These are phyloP conservation scores for Pseudotsuga menziesii DNA, from an alignment of 75 land plant genomes.

Conservation along the genomic window DNA sequence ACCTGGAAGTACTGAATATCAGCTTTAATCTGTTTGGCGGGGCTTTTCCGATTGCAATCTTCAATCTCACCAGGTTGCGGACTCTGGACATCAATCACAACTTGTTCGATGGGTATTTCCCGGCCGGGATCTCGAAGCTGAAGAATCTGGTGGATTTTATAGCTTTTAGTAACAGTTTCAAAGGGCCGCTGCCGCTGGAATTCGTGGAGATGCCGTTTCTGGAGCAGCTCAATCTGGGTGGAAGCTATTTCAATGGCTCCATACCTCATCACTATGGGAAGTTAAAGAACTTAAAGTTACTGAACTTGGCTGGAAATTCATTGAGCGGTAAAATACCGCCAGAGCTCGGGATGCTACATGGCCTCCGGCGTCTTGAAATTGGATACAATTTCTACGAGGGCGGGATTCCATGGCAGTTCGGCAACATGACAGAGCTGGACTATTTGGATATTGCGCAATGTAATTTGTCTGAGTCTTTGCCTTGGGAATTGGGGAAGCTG, in stretches of 20 bases:
- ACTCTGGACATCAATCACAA: constrained; percentile 23
- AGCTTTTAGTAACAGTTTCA: constrained; percentile 20
- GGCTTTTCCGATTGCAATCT: constrained; percentile 7
- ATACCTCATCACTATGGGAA: constrained; percentile 50
- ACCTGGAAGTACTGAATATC: constrained; percentile 16
- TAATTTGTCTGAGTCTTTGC: constrained; percentile 51
- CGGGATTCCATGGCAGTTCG: constrained; percentile 49
- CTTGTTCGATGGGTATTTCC: constrained; percentile 13
- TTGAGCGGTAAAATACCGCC: constrained; percentile 57
- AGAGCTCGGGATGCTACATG: constrained; percentile 35
- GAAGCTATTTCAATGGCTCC: constrained; percentile 68
- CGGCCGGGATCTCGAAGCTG: constrained; percentile 10
- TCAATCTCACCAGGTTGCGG: constrained; percentile 7
- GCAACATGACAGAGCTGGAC: constrained; percentile 29
- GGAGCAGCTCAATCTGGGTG: constrained; percentile 69
- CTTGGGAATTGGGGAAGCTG: constrained; percentile 50
- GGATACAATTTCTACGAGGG: constrained; percentile 65
- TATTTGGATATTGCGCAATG: constrained; percentile 57
- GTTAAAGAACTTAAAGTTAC: constrained; percentile 26
- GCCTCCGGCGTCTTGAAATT: constrained; percentile 59
- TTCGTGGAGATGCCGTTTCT: constrained; percentile 18
- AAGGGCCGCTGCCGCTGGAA: constrained; percentile 24
- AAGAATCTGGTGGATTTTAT: constrained; percentile 14
- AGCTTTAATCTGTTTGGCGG: constrained; percentile 19
- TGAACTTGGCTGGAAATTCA: constrained; percentile 66